These are phyloP conservation scores for Zarea fungicola DNA, from an alignment of 2,329 filamentous ascomycete genomes.

Conservation along the genomic window DNA sequence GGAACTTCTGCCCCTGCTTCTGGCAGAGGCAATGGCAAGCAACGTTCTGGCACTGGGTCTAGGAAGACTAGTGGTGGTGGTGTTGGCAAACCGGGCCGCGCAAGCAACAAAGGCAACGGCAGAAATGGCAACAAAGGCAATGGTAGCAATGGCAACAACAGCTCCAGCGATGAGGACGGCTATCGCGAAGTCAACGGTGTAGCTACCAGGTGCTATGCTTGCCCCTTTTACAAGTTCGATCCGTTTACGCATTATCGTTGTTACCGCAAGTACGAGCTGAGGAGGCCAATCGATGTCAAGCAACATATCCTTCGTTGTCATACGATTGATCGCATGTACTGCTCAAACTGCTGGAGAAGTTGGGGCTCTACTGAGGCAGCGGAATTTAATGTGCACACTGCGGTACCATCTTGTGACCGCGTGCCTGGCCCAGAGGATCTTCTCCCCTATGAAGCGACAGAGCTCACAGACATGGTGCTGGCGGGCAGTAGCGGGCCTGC, in stretches of 20 bases:
- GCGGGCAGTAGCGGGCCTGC: neutral
- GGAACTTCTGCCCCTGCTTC: too few species aligned
- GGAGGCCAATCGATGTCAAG: neutral
- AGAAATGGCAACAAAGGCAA: too few species aligned
- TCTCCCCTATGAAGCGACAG: neutral
- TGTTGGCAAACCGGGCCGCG: too few species aligned
- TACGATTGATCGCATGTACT: neutral
- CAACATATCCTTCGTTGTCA: conserved; percentile 6
- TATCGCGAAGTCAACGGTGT: neutral
- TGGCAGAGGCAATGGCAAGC: neutral
- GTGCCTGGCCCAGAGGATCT: neutral
- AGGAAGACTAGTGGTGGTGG: too few species aligned
- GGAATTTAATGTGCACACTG: neutral
- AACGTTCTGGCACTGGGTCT: too few species aligned
- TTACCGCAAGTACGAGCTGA: conserved; percentile 5
- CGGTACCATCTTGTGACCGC: neutral
- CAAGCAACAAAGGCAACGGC: too few species aligned
- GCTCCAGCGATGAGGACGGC: neutral
- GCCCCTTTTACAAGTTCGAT: conserved; percentile 8
- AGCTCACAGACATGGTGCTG: neutral
- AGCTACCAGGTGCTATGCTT: neutral
- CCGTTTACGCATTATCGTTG: neutral
- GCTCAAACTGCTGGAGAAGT: conserved; percentile 1
- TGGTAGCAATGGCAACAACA: neutral
- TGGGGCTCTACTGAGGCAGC: neutral